phyloP scores from a whole-genome alignment of 345 rosid species.

The Psidium guajava region DNA sequence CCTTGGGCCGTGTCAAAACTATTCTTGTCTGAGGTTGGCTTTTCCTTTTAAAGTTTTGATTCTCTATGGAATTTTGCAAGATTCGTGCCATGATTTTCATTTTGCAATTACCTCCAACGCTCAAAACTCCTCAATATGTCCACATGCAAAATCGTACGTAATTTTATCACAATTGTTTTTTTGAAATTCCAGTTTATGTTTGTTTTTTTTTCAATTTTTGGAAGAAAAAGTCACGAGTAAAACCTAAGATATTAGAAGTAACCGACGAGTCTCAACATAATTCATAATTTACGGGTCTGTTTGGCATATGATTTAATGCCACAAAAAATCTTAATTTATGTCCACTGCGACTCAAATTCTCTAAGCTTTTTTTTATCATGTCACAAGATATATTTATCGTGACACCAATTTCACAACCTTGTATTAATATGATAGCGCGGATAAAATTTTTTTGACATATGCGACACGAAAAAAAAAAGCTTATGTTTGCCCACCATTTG shows the following conservation, averaged over 20 bases:
- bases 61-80: too few species aligned
- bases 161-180: neutral
- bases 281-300: neutral
- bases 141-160: neutral
- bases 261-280: neutral
- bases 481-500: neutral
- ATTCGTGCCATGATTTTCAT: neutral
- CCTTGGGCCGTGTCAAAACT: too few species aligned
- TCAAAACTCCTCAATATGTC: neutral
- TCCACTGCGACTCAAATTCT: neutral
- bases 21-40: too few species aligned
- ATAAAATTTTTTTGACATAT: accelerated
- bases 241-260: neutral
- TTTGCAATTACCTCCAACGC: neutral
- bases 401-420: accelerated
- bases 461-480: neutral
- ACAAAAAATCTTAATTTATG: neutral
- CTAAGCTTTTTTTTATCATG: neutral
- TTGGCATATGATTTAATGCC: neutral
- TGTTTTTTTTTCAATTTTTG: neutral
- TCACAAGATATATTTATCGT: neutral
- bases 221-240: neutral
- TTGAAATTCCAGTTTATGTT: neutral
- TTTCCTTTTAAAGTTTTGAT: too few species aligned
- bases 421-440: neutral